Conservation (phyloP, 768 basidiomycete species). For the Hericium alpestre region DNA sequence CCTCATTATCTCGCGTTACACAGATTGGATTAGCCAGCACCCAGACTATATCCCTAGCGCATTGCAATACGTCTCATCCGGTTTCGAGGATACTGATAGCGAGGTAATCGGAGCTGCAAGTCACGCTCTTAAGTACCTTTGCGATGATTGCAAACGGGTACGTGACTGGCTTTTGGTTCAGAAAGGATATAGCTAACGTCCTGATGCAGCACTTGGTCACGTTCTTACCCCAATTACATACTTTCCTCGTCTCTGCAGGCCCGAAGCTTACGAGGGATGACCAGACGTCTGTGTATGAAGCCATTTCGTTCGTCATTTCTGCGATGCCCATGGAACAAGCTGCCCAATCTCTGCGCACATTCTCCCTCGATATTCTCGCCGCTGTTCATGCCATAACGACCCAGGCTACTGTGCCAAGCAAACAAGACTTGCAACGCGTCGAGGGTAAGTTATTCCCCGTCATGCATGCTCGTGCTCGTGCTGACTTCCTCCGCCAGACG, state of each 20-base stretch:
- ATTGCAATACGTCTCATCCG: slow-evolving; percentile 83
- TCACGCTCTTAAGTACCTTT: slow-evolving; percentile 91
- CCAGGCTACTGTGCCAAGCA: slow-evolving; percentile 45
- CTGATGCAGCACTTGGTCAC: slow-evolving; percentile 69
- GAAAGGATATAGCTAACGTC: slow-evolving; percentile 4
- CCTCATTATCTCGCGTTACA: slow-evolving; percentile 90
- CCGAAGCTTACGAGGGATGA: slow-evolving; percentile 78
- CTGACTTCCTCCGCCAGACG: slow-evolving; percentile 37
- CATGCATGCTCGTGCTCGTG: neutral
- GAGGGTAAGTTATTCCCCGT: slow-evolving; percentile 44
- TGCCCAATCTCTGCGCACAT: slow-evolving; percentile 76
- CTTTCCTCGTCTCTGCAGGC: slow-evolving; percentile 75
- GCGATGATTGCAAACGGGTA: slow-evolving; percentile 91
- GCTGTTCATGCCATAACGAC: slow-evolving; percentile 56
- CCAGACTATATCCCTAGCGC: slow-evolving; percentile 78
- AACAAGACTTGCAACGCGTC: slow-evolving; percentile 59
- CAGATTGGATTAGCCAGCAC: slow-evolving; percentile 90
- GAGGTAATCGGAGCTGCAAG: slow-evolving; percentile 92
- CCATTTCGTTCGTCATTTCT: slow-evolving; percentile 89
- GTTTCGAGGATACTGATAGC: slow-evolving; percentile 70
- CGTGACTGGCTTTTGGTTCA: slow-evolving; percentile 9
- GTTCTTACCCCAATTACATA: slow-evolving; percentile 84
- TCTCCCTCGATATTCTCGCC: slow-evolving; percentile 75
- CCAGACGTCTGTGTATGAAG: slow-evolving; percentile 86
- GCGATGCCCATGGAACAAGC: slow-evolving; percentile 88